Conservation (phyloP, 1,139 yeast genomes). For the Pichia inconspicua region DNA sequence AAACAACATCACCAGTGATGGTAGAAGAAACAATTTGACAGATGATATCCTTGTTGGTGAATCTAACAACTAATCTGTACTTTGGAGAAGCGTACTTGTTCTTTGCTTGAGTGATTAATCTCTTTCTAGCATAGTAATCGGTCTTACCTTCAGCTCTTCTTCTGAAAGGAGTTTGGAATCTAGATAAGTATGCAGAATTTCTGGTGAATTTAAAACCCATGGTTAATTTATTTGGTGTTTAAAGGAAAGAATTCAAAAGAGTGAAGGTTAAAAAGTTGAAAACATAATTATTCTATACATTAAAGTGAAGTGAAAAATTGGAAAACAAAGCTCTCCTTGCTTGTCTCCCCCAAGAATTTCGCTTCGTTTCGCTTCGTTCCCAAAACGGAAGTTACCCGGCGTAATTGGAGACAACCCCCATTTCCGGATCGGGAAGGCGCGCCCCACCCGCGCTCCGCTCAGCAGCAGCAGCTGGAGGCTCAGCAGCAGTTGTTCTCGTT, state of each 20-base stretch:
- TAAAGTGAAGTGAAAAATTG: not conserved
- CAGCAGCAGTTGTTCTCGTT: not conserved
- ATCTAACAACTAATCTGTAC: constrained; percentile 99
- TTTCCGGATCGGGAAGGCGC: constrained; percentile 19
- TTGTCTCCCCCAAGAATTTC: too few species aligned
- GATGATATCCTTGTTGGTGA: constrained; percentile 99
- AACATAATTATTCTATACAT: too few species aligned
- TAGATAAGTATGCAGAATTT: constrained; percentile 91
- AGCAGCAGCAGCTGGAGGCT: not conserved
- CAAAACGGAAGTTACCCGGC: constrained; percentile 1
- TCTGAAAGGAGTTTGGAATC: constrained; percentile 99
- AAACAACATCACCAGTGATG: constrained; percentile 93
- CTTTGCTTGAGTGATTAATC: constrained; percentile 99
- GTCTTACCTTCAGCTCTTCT: constrained; percentile 99
- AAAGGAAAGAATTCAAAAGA: too few species aligned
- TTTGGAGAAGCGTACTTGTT: constrained; percentile 99
- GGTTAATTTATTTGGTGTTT: not conserved
- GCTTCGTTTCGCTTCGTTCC: too few species aligned
- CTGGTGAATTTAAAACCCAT: constrained; percentile 65
- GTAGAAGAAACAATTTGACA: constrained; percentile 96
- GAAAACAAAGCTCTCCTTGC: too few species aligned
- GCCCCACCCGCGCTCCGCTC: constrained; percentile 22
- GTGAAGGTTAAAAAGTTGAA: too few species aligned
- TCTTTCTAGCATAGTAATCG: constrained; percentile 99
- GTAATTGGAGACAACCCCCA: constrained; percentile 24